Conservation (phyloP, 495 filamentous ascomycete genomes). For the Podospora pseudocomata region DNA sequence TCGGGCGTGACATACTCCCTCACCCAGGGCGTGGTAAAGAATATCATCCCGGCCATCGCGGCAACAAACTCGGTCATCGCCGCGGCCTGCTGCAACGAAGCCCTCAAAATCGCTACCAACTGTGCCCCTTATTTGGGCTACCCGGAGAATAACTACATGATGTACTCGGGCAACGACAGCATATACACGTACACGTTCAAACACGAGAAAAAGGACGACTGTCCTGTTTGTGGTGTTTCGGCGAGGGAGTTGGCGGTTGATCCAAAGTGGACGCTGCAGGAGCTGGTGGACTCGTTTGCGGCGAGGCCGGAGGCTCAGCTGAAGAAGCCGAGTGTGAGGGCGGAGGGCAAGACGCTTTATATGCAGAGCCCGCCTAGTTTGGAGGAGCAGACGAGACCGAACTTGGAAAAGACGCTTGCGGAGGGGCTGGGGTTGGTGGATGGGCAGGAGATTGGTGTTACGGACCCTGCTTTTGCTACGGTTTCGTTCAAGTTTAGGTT, state of each 20-base stretch:
- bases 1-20: constrained; percentile 91
- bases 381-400: constrained; percentile 74
- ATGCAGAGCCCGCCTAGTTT: constrained; percentile 78
- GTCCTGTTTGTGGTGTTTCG: constrained; percentile 86
- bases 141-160: constrained; percentile 79
- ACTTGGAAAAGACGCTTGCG: constrained; percentile 67
- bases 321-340: constrained; percentile 85
- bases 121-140: constrained; percentile 69
- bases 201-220: constrained; percentile 86
- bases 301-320: constrained; percentile 79
- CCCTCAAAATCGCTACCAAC: constrained; percentile 84
- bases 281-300: constrained; percentile 82
- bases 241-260: constrained; percentile 70
- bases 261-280: constrained; percentile 67
- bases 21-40: constrained; percentile 97
- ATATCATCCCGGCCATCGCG: constrained; percentile 98
- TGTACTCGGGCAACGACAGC: constrained; percentile 93
- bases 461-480: constrained; percentile 73
- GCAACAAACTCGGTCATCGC: constrained; percentile 97
- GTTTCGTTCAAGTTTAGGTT: constrained; percentile 68
- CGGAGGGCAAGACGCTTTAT: constrained; percentile 79
- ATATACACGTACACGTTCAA: constrained; percentile 97
- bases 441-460: constrained; percentile 65
- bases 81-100: constrained; percentile 92
- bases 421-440: constrained; percentile 46